Base-by-base conservation (phyloP, 1,284 basidiomycete species). In the Anthracocystis panici-leucophaei region DNA sequence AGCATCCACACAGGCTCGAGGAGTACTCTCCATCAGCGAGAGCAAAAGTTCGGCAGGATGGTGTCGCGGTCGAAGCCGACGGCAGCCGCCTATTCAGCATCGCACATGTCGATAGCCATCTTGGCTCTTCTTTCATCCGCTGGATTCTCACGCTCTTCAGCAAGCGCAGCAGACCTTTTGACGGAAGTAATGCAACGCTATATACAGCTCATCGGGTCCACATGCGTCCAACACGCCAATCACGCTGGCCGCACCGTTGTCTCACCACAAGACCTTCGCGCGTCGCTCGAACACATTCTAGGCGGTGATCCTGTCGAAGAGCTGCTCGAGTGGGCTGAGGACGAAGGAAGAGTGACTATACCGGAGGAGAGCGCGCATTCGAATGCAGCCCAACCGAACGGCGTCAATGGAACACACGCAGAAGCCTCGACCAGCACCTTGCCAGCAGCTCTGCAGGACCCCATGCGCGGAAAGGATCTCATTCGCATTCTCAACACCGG, bases 181-280 rank as follows among this genome's bases (percentile, higher is more conserved):
- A 57, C 77, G 14, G 79, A 82, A 44, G 50, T 82, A 5, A 66
- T 79, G 59, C 79, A 82, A 45, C 59, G 79, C 6, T 82, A 77
- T 42, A 65, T 82, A 1, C 65, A 74, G 42, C 65, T 79, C 42
- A 56, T 79, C 3, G 71, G 65, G 3, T 64, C 68, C 1, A 62
- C 64, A 5, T 69, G 64, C 29, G 77, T 72, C 1, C 62, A 73
- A 38, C 68, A 73, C 14, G 73, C 77, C 18, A 71, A 77, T 18
- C 77, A 77, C 21, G 66, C 66, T 5, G 77, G 77, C 12, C 73
- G 80, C 20, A 61, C 45, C 12, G 29, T 64, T 10, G 33, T 68
- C 16, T 54, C 71, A 25, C 62, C 69, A 23, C 75, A 75, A 40
- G 80, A 82, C 29, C 59, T 80, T 6, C 57, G 59, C n/a, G 70